phyloP scores from a whole-genome alignment of 2,329 filamentous ascomycete species.

The Xylaria sp. region DNA sequence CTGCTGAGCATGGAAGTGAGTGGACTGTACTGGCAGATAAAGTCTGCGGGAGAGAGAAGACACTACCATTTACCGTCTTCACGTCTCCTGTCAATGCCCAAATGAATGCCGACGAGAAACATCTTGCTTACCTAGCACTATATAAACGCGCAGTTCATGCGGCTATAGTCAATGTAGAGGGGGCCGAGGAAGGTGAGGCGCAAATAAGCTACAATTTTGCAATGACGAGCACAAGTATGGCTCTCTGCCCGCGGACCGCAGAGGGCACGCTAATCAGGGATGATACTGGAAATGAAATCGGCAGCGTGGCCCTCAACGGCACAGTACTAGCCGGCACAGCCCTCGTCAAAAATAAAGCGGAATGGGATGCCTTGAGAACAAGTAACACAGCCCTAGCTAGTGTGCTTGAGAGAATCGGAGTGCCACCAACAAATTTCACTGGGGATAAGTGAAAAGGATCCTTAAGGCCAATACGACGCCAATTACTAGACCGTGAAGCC shows the following conservation, averaged over 20 bases:
- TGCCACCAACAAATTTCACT: constrained; percentile 42
- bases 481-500: constrained; percentile 33
- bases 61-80: constrained; percentile 60
- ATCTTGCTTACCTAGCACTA: constrained; percentile 58
- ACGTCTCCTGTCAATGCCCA: constrained; percentile 52
- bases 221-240: constrained; percentile 65
- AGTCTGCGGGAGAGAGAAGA: constrained; percentile 43
- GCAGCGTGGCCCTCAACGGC: constrained; percentile 66
- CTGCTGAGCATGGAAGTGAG: constrained; percentile 39
- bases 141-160: constrained; percentile 57
- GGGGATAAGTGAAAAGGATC: background rate
- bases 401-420: constrained; percentile 57
- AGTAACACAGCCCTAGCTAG: constrained; percentile 53
- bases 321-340: constrained; percentile 73
- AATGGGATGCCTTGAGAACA: constrained; percentile 66
- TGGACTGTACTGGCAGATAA: constrained; percentile 64
- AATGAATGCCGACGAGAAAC: constrained; percentile 53
- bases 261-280: constrained; percentile 58
- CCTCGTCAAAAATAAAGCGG: constrained; percentile 67
- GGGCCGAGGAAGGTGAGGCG: constrained; percentile 55
- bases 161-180: constrained; percentile 34
- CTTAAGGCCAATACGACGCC: background rate
- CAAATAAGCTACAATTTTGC: constrained; percentile 73
- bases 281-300: constrained; percentile 50
- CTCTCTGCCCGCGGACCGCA: constrained; percentile 64